These are phyloP conservation scores for Solanum paucissectum DNA, from an alignment of 257 asterid genomes.

Conservation along the genomic window DNA sequence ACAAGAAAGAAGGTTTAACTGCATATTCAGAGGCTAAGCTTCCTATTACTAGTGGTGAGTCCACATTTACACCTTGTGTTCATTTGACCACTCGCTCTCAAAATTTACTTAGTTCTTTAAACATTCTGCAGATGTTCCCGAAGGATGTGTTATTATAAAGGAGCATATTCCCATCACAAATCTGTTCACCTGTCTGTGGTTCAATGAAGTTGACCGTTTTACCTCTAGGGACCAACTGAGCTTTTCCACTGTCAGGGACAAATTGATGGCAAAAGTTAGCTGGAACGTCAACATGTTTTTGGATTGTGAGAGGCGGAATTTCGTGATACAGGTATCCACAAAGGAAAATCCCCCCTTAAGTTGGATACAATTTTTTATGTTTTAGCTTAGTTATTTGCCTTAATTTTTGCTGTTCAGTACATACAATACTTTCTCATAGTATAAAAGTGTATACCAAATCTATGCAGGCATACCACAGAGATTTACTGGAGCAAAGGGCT, in stretches of 20 bases:
- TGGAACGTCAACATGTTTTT: slow-evolving; percentile 82
- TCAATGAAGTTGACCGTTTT: slow-evolving; percentile 94
- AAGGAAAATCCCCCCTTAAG: not conserved
- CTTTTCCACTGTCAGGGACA: slow-evolving; percentile 92
- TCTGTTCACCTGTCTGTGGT: slow-evolving; percentile 93
- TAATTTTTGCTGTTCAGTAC: not conserved
- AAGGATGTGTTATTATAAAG: slow-evolving; percentile 86
- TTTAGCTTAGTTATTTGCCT: not conserved
- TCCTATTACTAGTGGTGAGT: slow-evolving; percentile 88
- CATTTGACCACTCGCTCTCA: not conserved
- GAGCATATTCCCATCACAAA: slow-evolving; percentile 86
- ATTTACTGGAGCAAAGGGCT: slow-evolving; percentile 68
- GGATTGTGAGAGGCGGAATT: slow-evolving; percentile 90
- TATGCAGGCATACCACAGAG: slow-evolving; percentile 83
- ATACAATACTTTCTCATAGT: not conserved
- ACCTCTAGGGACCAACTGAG: slow-evolving; percentile 96
- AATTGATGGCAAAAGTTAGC: slow-evolving; percentile 46
- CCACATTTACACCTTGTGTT: not conserved
- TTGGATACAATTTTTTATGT: not conserved
- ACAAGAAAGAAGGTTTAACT: slow-evolving; percentile 78
- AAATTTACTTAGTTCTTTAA: not conserved
- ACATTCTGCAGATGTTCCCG: slow-evolving; percentile 88
- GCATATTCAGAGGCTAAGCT: slow-evolving; percentile 73
- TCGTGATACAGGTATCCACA: slow-evolving; percentile 68
- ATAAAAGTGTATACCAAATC: not conserved